These are phyloP conservation scores for Cyberlindnera misumaiensis DNA, from an alignment of 805 yeast genomes.

Conservation along the genomic window DNA sequence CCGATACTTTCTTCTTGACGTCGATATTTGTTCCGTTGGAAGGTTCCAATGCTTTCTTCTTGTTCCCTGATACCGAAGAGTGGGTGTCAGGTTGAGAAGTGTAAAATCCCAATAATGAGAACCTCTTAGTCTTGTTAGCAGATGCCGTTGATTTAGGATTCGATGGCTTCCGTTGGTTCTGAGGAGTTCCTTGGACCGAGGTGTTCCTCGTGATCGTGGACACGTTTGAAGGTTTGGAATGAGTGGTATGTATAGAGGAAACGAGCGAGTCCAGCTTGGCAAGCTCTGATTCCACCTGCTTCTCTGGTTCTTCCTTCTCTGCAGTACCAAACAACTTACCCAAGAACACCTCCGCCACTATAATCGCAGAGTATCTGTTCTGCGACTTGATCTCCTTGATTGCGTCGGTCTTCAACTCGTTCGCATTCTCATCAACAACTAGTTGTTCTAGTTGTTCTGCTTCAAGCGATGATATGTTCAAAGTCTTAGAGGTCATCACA, in stretches of 20 bases:
- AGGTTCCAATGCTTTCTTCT: constrained; percentile 21
- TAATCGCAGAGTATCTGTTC: constrained; percentile 24
- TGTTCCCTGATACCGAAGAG: constrained; percentile 3
- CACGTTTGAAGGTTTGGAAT: constrained; percentile 4
- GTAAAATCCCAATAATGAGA: constrained; percentile 35
- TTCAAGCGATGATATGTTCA: constrained; percentile 1
- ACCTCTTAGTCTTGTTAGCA: constrained; percentile 28
- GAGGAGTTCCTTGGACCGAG: constrained; percentile 1
- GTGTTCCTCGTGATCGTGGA: constrained; percentile 10
- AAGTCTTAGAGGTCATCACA: constrained; percentile 4
- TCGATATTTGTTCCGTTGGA: constrained; percentile 18
- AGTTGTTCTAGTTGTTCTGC: constrained; percentile 12
- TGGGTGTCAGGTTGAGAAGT: constrained; percentile 11
- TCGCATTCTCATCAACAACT: constrained; percentile 10
- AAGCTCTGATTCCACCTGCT: too few species aligned
- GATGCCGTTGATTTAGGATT: constrained; percentile 5
- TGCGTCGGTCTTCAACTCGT: constrained; percentile 4
- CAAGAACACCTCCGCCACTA: constrained; percentile 23
- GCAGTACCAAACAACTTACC: constrained; percentile 23
- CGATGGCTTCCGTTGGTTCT: constrained; percentile 8
- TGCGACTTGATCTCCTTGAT: constrained; percentile 6
- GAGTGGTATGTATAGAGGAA: constrained; percentile 4
- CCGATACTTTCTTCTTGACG: constrained; percentile 13
- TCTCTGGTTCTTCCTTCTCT: neutral
- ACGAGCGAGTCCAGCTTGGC: neutral